Evolutionary conservation across 1,139 yeast species (phyloP).

Genomic region (Taphrina confusa): DNA sequence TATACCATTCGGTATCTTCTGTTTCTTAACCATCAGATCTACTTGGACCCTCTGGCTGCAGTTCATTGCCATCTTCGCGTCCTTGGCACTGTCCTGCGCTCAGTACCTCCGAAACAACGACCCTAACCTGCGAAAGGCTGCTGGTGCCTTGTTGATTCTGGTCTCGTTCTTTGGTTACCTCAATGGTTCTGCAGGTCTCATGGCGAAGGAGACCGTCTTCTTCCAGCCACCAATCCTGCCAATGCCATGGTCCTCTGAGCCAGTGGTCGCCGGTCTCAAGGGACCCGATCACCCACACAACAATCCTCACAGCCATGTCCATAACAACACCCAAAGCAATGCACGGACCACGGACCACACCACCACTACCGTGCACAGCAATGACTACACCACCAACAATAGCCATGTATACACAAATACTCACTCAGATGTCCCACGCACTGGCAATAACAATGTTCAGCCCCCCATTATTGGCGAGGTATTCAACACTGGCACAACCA

Average conservation of each 20-base stretch:
- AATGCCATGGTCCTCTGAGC: constrained; percentile 23
- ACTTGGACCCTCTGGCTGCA: constrained; percentile 27
- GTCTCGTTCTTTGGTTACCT: constrained; percentile 13
- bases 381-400: too few species aligned
- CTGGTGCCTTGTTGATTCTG: constrained; percentile 10
- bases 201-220: constrained; percentile 24
- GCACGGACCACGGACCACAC: too few species aligned
- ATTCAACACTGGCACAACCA: too few species aligned
- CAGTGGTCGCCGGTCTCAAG: constrained; percentile 8
- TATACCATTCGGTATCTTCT: constrained; percentile 22
- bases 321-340: too few species aligned
- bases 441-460: too few species aligned
- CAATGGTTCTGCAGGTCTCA: constrained; percentile 21
- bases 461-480: too few species aligned
- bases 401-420: too few species aligned
- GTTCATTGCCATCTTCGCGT: constrained; percentile 13
- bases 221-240: constrained; percentile 16
- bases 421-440: too few species aligned
- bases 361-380: too few species aligned
- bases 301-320: too few species aligned
- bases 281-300: constrained; percentile 30
- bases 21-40: constrained; percentile 18
- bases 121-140: constrained; percentile 5
- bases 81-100: constrained; percentile 16
- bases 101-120: constrained; percentile 13